phyloP scores from a whole-genome alignment of 257 asterid genomes.

The Primulina tabacum region DNA sequence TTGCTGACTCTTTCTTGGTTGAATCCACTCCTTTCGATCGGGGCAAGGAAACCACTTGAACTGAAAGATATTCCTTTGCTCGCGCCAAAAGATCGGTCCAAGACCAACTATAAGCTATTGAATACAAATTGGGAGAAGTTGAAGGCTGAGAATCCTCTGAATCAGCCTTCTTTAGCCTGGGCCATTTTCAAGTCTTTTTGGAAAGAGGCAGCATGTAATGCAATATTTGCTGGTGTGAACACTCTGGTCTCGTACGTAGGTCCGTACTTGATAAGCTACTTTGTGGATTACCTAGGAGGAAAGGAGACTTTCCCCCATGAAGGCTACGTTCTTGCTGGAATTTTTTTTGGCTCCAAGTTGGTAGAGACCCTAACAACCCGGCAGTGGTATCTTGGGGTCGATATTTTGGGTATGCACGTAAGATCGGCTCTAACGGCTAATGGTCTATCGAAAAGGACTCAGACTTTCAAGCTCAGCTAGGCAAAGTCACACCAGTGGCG shows the following conservation, averaged over 20 bases:
- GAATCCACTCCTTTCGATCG: conserved; percentile 85
- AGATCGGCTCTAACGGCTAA: conserved; percentile 89
- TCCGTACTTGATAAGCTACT: conserved; percentile 84
- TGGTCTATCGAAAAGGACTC: conserved; percentile 74
- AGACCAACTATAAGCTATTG: conserved; percentile 67
- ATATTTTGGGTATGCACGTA: conserved; percentile 89
- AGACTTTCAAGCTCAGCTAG: conserved; percentile 48
- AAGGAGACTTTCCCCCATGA: conserved; percentile 57
- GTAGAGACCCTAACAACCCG: conserved; percentile 71
- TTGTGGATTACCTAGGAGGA: conserved; percentile 78
- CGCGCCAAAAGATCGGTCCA: conserved; percentile 82
- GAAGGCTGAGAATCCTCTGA: conserved; percentile 55
- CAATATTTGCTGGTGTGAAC: conserved; percentile 70
- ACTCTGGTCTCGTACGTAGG: conserved; percentile 86
- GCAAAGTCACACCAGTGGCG: conserved; percentile 49
- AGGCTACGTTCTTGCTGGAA: conserved; percentile 75
- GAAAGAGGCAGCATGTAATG: conserved; percentile 84
- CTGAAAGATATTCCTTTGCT: conserved; percentile 85
- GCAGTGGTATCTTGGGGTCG: conserved; percentile 95
- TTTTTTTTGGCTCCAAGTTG: conserved; percentile 73
- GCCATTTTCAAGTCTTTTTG: conserved; percentile 79
- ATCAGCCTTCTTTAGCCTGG: conserved; percentile 81
- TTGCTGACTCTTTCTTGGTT: conserved; percentile 90
- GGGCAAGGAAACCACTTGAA: conserved; percentile 93
- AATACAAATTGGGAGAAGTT: conserved; percentile 82